phyloP scores from a whole-genome alignment of 1,284 basidiomycete species.

The Sparassis latifolia region DNA sequence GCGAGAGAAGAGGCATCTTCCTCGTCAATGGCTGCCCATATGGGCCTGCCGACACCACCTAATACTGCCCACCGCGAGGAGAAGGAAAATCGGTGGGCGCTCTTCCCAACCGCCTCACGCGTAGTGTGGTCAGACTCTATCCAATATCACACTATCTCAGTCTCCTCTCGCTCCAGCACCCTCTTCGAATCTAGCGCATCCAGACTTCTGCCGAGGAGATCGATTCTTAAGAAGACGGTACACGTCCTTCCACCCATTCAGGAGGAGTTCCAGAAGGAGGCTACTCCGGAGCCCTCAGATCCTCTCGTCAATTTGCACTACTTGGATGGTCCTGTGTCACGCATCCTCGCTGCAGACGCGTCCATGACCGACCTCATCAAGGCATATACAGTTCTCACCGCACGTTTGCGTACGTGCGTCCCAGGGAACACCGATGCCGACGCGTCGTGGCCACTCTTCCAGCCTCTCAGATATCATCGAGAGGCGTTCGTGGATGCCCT shows the following conservation, averaged over 20 bases:
- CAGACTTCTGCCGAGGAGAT: conserved; percentile 40
- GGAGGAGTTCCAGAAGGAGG: conserved; percentile 45
- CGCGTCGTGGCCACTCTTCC: conserved; percentile 63
- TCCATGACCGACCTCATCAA: conserved; percentile 55
- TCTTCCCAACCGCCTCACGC: conserved; percentile 24
- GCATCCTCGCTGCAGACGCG: conserved; percentile 43
- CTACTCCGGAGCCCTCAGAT: conserved; percentile 64
- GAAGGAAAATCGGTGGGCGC: conserved; percentile 39
- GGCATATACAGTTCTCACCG: conserved; percentile 62
- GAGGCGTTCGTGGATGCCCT: conserved; percentile 46
- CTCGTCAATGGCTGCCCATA: conserved; percentile 2
- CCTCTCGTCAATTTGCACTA: conserved; percentile 59
- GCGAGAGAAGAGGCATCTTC: background rate
- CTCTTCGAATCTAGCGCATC: conserved; percentile 28
- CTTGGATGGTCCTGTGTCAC: conserved; percentile 51
- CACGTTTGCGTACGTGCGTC: conserved; percentile 50
- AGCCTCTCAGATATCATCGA: conserved; percentile 51
- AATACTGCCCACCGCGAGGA: conserved; percentile 46
- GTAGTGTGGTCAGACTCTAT: conserved; percentile 58
- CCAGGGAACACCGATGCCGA: conserved; percentile 43
- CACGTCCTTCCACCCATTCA: conserved; percentile 29
- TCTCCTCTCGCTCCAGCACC: conserved; percentile 26
- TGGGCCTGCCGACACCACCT: conserved; percentile 56
- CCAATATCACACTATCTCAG: conserved; percentile 43
- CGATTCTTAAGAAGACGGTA: conserved; percentile 55